Percentiles rank a stretch among this genome's conserved stretches.
phyloP scores from a whole-genome alignment of 2,329 filamentous ascomycete genomes.

The Colletotrichum brevisporum region DNA sequence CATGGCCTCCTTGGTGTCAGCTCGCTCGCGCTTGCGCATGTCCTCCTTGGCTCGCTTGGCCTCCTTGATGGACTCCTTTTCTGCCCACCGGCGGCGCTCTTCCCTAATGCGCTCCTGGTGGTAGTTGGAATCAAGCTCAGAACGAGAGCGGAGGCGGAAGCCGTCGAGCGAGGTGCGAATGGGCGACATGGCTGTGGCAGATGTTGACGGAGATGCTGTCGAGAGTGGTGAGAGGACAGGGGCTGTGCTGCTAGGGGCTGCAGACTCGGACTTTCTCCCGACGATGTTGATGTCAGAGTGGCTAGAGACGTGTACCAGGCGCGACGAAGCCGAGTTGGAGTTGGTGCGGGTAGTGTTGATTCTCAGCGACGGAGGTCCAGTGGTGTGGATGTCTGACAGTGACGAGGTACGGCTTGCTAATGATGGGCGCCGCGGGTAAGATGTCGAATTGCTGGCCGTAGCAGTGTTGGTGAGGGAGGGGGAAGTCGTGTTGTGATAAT shows the following conservation, averaged over 20 bases:
- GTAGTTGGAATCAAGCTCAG: conserved; percentile 67
- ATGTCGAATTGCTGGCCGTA: conserved; percentile 44
- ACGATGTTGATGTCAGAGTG: conserved; percentile 63
- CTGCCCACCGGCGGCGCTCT: conserved; percentile 74
- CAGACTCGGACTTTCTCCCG: conserved; percentile 43
- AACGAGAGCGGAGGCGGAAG: conserved; percentile 73
- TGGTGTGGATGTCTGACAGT: conserved; percentile 51
- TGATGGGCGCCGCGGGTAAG: conserved; percentile 52
- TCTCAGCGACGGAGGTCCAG: conserved; percentile 50
- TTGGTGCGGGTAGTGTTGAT: conserved; percentile 55
- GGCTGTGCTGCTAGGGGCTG: conserved; percentile 46
- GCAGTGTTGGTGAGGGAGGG: conserved; percentile 40
- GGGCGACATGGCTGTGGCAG: conserved; percentile 60
- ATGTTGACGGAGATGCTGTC: conserved; percentile 53
- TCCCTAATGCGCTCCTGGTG: conserved; percentile 71
- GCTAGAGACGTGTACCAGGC: conserved; percentile 60
- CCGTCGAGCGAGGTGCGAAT: conserved; percentile 72
- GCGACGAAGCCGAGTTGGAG: conserved; percentile 49
- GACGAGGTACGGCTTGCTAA: conserved; percentile 56
- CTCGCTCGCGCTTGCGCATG: conserved; percentile 70
- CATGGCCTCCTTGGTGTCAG: conserved; percentile 69
- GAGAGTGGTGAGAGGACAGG: conserved; percentile 46
- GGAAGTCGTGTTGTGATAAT: conserved; percentile 44
- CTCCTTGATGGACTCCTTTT: conserved; percentile 72
- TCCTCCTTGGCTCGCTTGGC: conserved; percentile 74